Conservation (phyloP, 2,329 filamentous ascomycete species). For the Fusarium subtropicale region DNA sequence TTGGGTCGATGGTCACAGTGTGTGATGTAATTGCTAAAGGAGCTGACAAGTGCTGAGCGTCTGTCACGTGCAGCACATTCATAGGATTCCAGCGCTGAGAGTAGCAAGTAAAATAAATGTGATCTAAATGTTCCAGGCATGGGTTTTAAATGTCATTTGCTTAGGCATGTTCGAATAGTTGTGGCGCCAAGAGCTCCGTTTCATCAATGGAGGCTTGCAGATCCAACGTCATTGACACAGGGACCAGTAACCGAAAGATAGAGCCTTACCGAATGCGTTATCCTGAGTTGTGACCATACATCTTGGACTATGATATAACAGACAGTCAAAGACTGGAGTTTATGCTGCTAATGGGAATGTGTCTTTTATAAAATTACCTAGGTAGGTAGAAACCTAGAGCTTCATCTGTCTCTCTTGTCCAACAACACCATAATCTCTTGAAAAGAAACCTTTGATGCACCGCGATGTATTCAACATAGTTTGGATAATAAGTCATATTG, state of each 20-base stretch:
- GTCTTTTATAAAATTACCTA: not conserved
- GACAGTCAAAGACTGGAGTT: too few species aligned
- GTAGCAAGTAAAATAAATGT: not conserved
- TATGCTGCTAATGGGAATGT: not conserved
- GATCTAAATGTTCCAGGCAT: not conserved
- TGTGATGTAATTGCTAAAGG: constrained; percentile 17
- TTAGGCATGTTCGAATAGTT: not conserved
- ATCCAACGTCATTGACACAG: constrained; percentile 31
- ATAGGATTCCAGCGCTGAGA: not conserved
- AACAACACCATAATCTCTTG: too few species aligned
- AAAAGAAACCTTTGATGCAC: too few species aligned
- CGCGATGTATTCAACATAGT: too few species aligned
- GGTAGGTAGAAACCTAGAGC: too few species aligned
- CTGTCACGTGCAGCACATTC: constrained; percentile 23
- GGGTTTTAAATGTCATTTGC: not conserved
- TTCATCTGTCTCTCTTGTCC: not conserved
- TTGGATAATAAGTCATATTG: too few species aligned
- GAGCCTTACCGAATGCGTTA: not conserved
- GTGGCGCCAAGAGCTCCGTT: not conserved
- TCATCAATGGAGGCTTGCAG: not conserved
- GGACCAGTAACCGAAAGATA: not conserved
- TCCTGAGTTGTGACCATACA: not conserved
- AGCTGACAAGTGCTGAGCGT: constrained; percentile 6
- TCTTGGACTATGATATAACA: not conserved
- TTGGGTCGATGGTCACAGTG: constrained; percentile 4